phyloP scores from a whole-genome alignment of 169 alveolate genomes.

The Cryptosporidium sp. region DNA sequence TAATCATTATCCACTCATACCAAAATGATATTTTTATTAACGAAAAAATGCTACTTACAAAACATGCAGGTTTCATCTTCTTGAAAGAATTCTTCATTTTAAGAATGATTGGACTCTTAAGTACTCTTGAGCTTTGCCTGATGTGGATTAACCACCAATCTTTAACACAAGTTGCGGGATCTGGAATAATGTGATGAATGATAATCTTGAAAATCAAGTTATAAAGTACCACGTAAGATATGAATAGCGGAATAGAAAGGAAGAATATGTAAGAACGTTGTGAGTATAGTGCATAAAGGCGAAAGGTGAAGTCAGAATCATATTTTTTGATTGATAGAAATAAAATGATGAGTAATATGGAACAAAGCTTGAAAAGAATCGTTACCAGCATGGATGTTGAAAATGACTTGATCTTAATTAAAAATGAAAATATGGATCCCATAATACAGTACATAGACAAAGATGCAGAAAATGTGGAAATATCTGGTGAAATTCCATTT shows the following conservation, averaged over 20 bases:
- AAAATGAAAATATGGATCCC: conserved; percentile 43
- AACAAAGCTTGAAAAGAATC: neutral
- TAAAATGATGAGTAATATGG: neutral
- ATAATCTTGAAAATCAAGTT: conserved; percentile 50
- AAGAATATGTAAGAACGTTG: conserved; percentile 3
- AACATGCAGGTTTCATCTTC: neutral
- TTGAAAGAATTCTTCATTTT: neutral
- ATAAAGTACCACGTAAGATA: conserved; percentile 21
- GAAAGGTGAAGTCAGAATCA: too few species aligned
- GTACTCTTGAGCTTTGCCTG: neutral
- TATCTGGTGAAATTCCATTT: conserved; percentile 32
- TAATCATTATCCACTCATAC: conserved; percentile 29
- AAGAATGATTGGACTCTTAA: neutral
- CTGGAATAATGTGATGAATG: conserved; percentile 4
- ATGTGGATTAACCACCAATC: conserved; percentile 70
- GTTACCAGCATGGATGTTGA: neutral
- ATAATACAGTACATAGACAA: conserved; percentile 30
- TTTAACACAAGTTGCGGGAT: conserved; percentile 27
- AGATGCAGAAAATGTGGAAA: conserved; percentile 15
- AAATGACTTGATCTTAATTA: conserved; percentile 14
- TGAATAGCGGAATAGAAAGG: conserved; percentile 34
- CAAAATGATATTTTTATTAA: neutral
- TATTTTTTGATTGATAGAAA: neutral
- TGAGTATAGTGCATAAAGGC: neutral
- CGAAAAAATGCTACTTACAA: neutral